phyloP scores from a whole-genome alignment of 192 early-diverging fungal species.

The Mortierella alpina region DNA sequence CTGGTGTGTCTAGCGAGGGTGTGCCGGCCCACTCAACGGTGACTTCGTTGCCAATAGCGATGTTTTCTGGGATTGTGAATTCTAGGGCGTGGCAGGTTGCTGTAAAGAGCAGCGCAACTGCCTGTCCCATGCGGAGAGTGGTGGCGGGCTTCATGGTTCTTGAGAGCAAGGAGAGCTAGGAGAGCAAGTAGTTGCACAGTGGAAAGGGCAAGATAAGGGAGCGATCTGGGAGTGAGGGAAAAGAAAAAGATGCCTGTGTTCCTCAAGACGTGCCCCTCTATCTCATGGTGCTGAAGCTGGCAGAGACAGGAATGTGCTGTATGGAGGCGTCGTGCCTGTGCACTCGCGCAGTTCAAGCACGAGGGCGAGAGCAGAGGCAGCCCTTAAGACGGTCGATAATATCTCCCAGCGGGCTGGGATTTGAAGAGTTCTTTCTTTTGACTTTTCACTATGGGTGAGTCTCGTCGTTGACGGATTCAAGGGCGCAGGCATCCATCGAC shows the following conservation, averaged over 20 bases:
- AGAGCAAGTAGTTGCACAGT: neutral
- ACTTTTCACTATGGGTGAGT: conserved; percentile 32
- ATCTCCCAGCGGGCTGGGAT: neutral
- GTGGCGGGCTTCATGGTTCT: neutral
- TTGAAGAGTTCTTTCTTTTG: conserved; percentile 32
- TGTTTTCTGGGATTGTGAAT: conserved; percentile 7
- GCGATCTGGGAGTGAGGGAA: neutral
- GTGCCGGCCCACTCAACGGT: conserved; percentile 37
- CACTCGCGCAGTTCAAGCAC: too few species aligned
- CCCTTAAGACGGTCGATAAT: too few species aligned
- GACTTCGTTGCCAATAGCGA: conserved; percentile 10
- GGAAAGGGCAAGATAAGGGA: neutral
- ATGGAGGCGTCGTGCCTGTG: too few species aligned
- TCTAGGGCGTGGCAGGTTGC: neutral
- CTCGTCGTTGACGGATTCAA: neutral
- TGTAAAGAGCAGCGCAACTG: neutral
- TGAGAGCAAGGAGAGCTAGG: neutral
- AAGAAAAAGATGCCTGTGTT: neutral
- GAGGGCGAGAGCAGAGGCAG: neutral
- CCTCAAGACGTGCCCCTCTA: too few species aligned
- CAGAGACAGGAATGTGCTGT: too few species aligned
- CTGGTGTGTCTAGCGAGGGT: conserved; percentile 13
- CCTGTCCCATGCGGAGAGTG: neutral
- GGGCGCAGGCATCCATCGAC: conserved; percentile 7
- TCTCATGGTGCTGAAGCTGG: too few species aligned